Percentiles rank a stretch among this genome's conserved stretches.
These are phyloP conservation scores for Protomyces lactucae-debilis DNA, from an alignment of 1,139 yeast species.

Conservation along the genomic window DNA sequence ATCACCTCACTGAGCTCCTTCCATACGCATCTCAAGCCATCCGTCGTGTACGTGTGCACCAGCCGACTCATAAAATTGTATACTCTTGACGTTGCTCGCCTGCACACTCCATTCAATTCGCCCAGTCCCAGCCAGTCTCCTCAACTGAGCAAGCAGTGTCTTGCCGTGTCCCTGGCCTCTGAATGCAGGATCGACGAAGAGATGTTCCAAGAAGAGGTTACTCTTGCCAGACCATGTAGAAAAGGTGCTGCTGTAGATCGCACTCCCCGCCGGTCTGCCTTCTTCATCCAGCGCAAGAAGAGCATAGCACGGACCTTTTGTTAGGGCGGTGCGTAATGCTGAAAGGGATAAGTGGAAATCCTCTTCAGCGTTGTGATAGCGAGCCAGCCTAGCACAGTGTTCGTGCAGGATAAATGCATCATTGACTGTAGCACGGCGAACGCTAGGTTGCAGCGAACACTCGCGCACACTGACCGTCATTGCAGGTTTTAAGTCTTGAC, in stretches of 20 bases:
- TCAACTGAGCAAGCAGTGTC: not conserved
- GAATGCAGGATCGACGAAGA: conserved; percentile 6
- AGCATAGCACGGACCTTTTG: not conserved
- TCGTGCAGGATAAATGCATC: not conserved
- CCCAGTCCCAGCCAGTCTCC: not conserved
- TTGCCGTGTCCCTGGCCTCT: conserved; percentile 2
- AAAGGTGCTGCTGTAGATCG: not conserved
- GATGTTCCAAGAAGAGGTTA: conserved; percentile 6
- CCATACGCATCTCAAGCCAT: conserved; percentile 5
- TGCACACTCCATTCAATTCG: conserved; percentile 11
- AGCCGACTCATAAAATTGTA: not conserved
- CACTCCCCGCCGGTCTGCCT: not conserved
- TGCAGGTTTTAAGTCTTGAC: too few species aligned
- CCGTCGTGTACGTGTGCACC: conserved; percentile 9
- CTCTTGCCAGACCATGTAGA: conserved; percentile 3
- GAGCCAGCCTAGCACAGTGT: not conserved
- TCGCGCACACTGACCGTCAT: too few species aligned
- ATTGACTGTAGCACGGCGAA: not conserved
- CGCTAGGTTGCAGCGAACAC: too few species aligned
- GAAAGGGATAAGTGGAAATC: not conserved
- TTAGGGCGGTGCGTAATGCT: not conserved
- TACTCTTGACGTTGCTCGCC: not conserved
- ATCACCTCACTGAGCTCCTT: not conserved
- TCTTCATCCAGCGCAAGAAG: not conserved
- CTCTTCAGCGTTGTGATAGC: not conserved